Evolutionary conservation across 2,329 filamentous ascomycete genomes (phyloP), one percentile per base, ranked within the genome.

Genomic region (Pseudocercospora pini-densiflorae): DNA sequence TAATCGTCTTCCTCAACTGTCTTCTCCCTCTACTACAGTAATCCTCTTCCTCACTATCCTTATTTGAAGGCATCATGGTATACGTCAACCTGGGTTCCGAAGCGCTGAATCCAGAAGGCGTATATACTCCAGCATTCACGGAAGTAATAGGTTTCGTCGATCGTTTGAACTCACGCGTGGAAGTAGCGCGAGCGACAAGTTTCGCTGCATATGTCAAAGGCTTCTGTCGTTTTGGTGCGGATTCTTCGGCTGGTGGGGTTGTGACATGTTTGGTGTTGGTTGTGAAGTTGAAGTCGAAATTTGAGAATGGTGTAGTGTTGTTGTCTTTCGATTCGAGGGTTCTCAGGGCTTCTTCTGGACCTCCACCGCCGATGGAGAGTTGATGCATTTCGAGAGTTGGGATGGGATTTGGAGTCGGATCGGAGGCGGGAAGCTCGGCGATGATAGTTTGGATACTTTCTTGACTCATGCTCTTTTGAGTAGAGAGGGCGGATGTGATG

Each of bases 371-470:
- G 19, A 61, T 14, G 5, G 58, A 36, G 9, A 68, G 62, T 40
- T 69, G 69, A 31, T 71, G 69, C 59, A 69, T 67, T 24, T 69
- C 65, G 16, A 69, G 61, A 19, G 63, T 65, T 19, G 69, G 69
- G 10, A 65, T 58, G n/a, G 59, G 24, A 19, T 43, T 58, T 36
- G 33, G 19, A 53, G 6, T 43, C 47, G 60, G 21, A n/a, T 58
- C 16, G 55, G 40, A 7, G 40, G 55, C 16, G 31, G 55, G 55
- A 6, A 43, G 55, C 9, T 58, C 54, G 27, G 54, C 54, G n/a
- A 58, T 40, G 54, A 33, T 40, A 6, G 54, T 58, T 33, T 31
- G 29, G 16, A 58, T 40, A 29, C 54, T 58, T 24, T 58, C 54
- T 21, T 58, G n/a, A 21, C 27, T 33, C 53, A 24, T 27, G 49